These are phyloP conservation scores for Chenopodium berlandieri DNA, from an alignment of 148 eudicot species.

Conservation along the genomic window DNA sequence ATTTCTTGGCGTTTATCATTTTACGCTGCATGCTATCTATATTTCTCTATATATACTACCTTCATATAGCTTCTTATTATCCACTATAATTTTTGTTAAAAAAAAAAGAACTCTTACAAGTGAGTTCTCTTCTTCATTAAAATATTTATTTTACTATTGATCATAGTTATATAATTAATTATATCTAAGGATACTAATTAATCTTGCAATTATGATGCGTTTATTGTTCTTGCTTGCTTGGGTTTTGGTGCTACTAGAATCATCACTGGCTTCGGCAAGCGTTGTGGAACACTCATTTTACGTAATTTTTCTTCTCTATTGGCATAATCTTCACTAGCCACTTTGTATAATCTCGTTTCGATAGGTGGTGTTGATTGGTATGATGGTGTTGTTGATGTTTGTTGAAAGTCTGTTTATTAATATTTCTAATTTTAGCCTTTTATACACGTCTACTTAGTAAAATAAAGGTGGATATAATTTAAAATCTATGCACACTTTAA, in stretches of 20 bases:
- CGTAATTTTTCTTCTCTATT: constrained; percentile 3
- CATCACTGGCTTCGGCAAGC: constrained; percentile 10
- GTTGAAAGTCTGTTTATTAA: too few relatives aligned
- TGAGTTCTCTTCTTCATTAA: neutral
- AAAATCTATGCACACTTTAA: too few relatives aligned
- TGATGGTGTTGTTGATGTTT: too few relatives aligned
- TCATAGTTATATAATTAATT: neutral
- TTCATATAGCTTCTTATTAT: neutral
- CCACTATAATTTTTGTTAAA: neutral
- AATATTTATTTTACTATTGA: neutral
- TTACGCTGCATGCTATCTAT: neutral
- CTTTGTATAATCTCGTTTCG: too few relatives aligned
- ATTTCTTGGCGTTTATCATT: neutral
- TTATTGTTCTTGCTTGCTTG: neutral
- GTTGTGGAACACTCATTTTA: constrained; percentile 23
- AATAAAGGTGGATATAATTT: too few relatives aligned
- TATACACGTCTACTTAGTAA: too few relatives aligned
- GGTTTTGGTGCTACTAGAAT: neutral
- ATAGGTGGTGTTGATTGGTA: too few relatives aligned
- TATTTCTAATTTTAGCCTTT: too few relatives aligned
- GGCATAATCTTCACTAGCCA: too few relatives aligned
- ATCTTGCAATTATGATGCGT: neutral
- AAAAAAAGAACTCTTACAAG: neutral
- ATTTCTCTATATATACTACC: neutral
- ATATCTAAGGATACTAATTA: neutral